Evolutionary conservation across 208 protist genomes (phyloP), one percentile per base, ranked within the genome.

Genomic region (Leishmania tropica): DNA sequence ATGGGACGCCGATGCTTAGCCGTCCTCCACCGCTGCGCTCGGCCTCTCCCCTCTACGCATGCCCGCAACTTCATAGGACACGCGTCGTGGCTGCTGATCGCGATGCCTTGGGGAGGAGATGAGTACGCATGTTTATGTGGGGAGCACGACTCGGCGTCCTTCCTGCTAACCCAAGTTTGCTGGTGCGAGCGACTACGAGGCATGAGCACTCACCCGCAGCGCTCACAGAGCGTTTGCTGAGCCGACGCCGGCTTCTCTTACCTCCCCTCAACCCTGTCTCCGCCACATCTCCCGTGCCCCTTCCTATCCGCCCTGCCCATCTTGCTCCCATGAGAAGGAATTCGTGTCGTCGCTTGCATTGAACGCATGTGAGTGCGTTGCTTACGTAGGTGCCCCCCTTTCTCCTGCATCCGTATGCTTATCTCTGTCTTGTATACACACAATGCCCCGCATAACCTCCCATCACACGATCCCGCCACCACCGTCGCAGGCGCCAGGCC

Each of bases 381-480:
- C 68, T 73, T 24, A 51, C 68, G 48, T 17, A 17, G n/a, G n/a
- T 48, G 28, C 40, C 11, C 40, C 4, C 40, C 74, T n/a, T n/a
- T 64, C 53, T 56, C 53, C 28, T 19, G 24, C 58, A 51, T 19
- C 48, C 47, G 24, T 21, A 72, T 68, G 7, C 71, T 56, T 53
- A 58, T 40, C 19, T 24, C 7, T 19, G 6, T 53, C 1, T 24
- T 48, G 31, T 21, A 17, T 13, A 75, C 15, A 70, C 70, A 56
- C n/a, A 45, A 67, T 53, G 3, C 1, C 45, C 19, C 37, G 54
- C 54, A 31, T 21, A 19, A 17, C 53, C 0, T 35, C 54, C 37
- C 54, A 67, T 45, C 75, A 37, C 21, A 60, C 67, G 13, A 37
- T 81, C 3, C 70, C 76, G 6, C 60, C 81, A 60, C 76, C 60